phyloP scores from a whole-genome alignment of 768 basidiomycete genomes.

The Boletus rubroflammeus region DNA sequence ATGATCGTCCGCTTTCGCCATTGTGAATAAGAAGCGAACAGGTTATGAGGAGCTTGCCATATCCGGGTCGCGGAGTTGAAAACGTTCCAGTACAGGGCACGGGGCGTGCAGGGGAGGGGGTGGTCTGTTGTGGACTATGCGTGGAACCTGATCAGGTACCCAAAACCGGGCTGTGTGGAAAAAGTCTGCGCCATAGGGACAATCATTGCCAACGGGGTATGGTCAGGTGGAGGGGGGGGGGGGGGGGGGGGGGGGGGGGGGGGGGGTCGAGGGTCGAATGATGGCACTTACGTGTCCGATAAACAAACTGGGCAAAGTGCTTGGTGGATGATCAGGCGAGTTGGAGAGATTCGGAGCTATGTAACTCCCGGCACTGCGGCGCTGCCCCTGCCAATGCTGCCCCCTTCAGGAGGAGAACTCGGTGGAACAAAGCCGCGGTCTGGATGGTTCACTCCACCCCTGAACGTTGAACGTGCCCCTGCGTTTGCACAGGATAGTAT shows the following conservation, averaged over 20 bases:
- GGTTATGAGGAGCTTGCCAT: conserved; percentile 22
- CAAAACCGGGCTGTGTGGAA: conserved; percentile 5
- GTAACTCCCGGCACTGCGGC: too few species aligned
- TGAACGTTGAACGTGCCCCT: too few species aligned
- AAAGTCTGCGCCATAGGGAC: conserved; percentile 10
- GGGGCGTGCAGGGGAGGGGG: too few species aligned
- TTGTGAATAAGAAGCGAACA: conserved; percentile 23
- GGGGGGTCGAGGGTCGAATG: too few species aligned
- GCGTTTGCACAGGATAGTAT: too few species aligned
- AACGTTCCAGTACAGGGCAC: conserved; percentile 11
- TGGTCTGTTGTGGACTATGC: too few species aligned
- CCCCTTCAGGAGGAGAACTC: too few species aligned
- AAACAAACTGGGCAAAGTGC: conserved; percentile 4
- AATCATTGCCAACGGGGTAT: not conserved
- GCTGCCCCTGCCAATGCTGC: too few species aligned
- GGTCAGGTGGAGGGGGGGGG: not conserved
- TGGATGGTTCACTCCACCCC: too few species aligned
- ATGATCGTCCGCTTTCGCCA: conserved; percentile 19
- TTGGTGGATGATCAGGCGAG: conserved; percentile 1
- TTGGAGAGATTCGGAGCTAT: not conserved
- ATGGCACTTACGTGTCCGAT: conserved; percentile 16
- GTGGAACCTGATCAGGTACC: too few species aligned
- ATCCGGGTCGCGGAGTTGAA: conserved; percentile 31
- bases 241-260: too few species aligned
- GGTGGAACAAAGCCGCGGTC: too few species aligned